Percentiles rank a stretch among this genome's conserved stretches.
Conservation (phyloP, 257 asterid species). For the Thymus quinquecostatus region DNA sequence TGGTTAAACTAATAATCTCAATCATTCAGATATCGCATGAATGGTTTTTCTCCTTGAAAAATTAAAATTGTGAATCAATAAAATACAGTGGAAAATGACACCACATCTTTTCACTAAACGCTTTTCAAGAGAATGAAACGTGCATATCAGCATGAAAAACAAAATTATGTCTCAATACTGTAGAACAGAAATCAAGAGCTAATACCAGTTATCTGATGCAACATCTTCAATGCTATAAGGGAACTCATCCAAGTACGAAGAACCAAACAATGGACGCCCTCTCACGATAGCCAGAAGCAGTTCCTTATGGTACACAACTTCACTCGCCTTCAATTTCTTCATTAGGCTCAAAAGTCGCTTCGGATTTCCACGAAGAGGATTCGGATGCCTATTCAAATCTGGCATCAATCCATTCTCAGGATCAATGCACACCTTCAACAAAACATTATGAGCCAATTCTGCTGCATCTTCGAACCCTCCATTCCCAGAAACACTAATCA, state of each 20-base stretch:
- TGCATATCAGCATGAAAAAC: neutral
- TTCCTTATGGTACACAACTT: conserved; percentile 59
- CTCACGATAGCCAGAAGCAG: conserved; percentile 76
- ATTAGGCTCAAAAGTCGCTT: conserved; percentile 77
- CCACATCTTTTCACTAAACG: too few species aligned
- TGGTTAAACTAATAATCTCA: too few species aligned
- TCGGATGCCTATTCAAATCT: conserved; percentile 64
- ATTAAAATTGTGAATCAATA: too few species aligned
- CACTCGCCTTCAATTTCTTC: conserved; percentile 84
- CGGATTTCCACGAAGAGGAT: conserved; percentile 76
- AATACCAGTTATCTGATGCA: conserved; percentile 82
- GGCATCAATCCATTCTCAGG: conserved; percentile 94
- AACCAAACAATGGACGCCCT: conserved; percentile 75
- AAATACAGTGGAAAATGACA: too few species aligned
- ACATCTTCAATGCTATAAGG: conserved; percentile 82
- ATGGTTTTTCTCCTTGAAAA: too few species aligned
- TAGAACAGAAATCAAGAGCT: conserved; percentile 26
- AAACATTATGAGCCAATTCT: conserved; percentile 65
- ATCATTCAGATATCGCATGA: too few species aligned
- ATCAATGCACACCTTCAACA: conserved; percentile 71
- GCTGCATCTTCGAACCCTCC: conserved; percentile 60
- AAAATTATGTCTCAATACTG: conserved; percentile 17
- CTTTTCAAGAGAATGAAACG: neutral
- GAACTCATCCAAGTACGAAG: conserved; percentile 81
- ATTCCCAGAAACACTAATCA: conserved; percentile 69